Base-by-base conservation (phyloP, 2,329 filamentous ascomycete genomes). In the Aspergillus neotritici region DNA sequence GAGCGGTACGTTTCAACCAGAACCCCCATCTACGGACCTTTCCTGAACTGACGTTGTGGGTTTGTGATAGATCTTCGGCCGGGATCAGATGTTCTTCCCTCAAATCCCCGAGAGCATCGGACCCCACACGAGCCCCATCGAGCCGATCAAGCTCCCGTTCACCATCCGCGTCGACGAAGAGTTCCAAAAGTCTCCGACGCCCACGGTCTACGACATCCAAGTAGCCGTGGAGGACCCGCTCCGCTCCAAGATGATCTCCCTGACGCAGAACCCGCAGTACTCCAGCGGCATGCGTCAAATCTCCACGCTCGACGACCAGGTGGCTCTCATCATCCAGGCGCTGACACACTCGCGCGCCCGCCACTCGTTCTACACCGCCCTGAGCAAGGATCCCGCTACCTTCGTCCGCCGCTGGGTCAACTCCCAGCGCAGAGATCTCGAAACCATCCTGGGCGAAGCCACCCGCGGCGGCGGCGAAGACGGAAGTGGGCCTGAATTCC, bases 111-210 rank as follows among this genome's bases (percentile, higher is more conserved):
- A 91, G 40, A 85, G 86, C 54, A 83, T 94, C 49, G 79, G 83
- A 40, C 77, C 78, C 8, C 89, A 97, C 66, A 79, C 96, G 43
- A 80, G 77, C 25, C 81, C 87, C 3, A 77, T 96, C 1, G 82
- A 87, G 5, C 89, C 93, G 0, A 78, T 96, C 59, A 83, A 85
- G 57, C 78, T 98, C 29, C 77, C 82, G 15, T 98, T 96, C 71
- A 98, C 90, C 7, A 93, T 98, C 62, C 87, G 91, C 46, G 86
- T 96, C 32, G 93, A 98, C 64, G 77, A 87, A 57, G 80, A 83
- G 7, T 91, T 90, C 60, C 84, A 91, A 61, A 82, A 80, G 53
- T 71, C 82, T 43, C 84, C 87, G 4, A 74, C 80, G 40, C 83
- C 87, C 1, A 96, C 90, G 5, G 75, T 97, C 55, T 96, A 96